phyloP scores from a whole-genome alignment of 345 rosid genomes.

The Eucalyptus cloeziana region DNA sequence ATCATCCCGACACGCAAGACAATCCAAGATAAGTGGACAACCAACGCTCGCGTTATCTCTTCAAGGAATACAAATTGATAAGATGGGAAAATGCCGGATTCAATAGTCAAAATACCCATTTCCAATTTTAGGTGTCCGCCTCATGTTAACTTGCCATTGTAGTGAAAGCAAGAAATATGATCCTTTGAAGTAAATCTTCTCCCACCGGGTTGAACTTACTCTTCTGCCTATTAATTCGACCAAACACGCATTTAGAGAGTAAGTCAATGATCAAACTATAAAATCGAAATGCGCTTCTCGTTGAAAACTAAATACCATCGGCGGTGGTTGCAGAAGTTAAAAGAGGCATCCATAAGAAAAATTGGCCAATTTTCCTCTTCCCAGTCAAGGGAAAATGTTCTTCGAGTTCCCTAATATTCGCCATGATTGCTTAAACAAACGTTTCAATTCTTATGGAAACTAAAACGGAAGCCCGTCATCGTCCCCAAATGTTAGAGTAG shows the following conservation, averaged over 20 bases:
- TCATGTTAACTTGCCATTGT: background rate
- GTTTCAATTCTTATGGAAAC: background rate
- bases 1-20: background rate
- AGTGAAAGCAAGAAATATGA: background rate
- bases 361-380: background rate
- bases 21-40: background rate
- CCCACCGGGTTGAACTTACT: background rate
- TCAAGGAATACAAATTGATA: background rate
- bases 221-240: background rate
- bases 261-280: background rate
- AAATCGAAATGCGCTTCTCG: background rate
- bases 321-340: background rate
- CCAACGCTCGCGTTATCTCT: background rate
- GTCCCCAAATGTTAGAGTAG: background rate
- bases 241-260: background rate
- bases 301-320: background rate
- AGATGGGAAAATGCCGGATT: background rate
- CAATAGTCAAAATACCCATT: background rate
- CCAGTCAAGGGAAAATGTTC: background rate
- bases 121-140: background rate
- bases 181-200: background rate
- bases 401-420: background rate
- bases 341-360: background rate
- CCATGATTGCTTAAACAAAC: background rate
- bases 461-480: background rate